Conservation (phyloP, 495 filamentous ascomycete species). For the Neurospora sp. region DNA sequence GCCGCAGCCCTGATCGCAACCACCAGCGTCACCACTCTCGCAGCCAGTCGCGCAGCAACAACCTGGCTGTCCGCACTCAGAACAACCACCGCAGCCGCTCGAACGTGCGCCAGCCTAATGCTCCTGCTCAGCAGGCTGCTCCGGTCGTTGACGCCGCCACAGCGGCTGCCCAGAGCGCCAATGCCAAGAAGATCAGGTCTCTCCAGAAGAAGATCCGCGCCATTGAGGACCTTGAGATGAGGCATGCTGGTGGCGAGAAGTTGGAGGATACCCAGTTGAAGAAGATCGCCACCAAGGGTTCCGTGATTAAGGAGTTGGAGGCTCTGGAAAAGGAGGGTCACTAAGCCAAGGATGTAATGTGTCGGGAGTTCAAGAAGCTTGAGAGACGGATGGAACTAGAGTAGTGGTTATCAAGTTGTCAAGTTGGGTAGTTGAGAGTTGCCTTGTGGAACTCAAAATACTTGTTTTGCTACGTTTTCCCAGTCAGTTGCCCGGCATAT, state of each 20-base stretch:
- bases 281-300: slow-evolving; percentile 85
- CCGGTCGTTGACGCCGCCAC: slow-evolving; percentile 24
- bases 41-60: slow-evolving; percentile 44
- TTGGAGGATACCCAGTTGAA: slow-evolving; percentile 96
- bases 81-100: slow-evolving; percentile 31
- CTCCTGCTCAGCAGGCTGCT: slow-evolving; percentile 13
- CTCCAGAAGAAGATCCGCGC: slow-evolving; percentile 94
- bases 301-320: slow-evolving; percentile 72
- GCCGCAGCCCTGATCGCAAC: slow-evolving; percentile 54
- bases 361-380: not conserved
- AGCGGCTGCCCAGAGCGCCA: slow-evolving; percentile 44
- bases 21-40: slow-evolving; percentile 31
- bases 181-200: slow-evolving; percentile 75
- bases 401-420: not conserved
- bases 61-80: slow-evolving; percentile 35
- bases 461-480: not conserved
- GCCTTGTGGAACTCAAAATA: not conserved
- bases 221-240: slow-evolving; percentile 96
- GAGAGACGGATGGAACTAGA: not conserved
- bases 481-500: not conserved
- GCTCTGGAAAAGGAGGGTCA: slow-evolving; percentile 27
- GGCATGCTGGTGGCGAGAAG: slow-evolving; percentile 86
- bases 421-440: not conserved
- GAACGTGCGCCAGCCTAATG: slow-evolving; percentile 16
- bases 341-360: not conserved